These are phyloP conservation scores for Aurantiochytrium sp. DNA, from an alignment of 108 stramenopile genomes.

Conservation along the genomic window DNA sequence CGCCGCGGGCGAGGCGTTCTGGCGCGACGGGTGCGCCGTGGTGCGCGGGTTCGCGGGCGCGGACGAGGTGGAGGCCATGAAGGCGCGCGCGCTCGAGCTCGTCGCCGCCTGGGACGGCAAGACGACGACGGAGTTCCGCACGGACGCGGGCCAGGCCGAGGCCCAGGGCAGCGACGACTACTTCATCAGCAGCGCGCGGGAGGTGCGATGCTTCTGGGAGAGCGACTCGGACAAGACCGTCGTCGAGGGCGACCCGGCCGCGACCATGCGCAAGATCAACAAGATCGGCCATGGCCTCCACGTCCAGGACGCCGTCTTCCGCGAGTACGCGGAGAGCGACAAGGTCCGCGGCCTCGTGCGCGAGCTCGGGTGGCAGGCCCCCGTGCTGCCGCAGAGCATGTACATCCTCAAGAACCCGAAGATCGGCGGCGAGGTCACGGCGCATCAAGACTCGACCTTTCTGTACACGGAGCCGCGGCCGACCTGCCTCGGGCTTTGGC, in stretches of 20 bases:
- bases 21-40: constrained; percentile 12
- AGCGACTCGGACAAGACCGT: constrained; percentile 57
- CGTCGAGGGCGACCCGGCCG: constrained; percentile 42
- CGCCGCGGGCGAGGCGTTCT: not conserved
- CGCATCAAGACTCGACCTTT: constrained; percentile 89
- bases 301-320: constrained; percentile 51
- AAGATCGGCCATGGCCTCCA: constrained; percentile 88
- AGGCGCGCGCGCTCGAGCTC: not conserved
- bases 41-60: not conserved
- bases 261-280: constrained; percentile 73
- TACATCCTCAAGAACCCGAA: constrained; percentile 88
- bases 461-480: constrained; percentile 76
- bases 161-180: constrained; percentile 71
- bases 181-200: constrained; percentile 72
- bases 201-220: constrained; percentile 72
- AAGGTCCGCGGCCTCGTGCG: constrained; percentile 58
- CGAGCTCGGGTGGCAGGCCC: constrained; percentile 74
- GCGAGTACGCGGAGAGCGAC: constrained; percentile 55
- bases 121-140: constrained; percentile 62
- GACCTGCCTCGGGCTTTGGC: constrained; percentile 83
- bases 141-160: constrained; percentile 65
- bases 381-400: constrained; percentile 83
- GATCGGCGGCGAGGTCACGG: constrained; percentile 72
- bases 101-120: not conserved
- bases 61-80: not conserved